Evolutionary conservation across 2,329 filamentous ascomycete species (phyloP).

Genomic region (Fusarium sp.): DNA sequence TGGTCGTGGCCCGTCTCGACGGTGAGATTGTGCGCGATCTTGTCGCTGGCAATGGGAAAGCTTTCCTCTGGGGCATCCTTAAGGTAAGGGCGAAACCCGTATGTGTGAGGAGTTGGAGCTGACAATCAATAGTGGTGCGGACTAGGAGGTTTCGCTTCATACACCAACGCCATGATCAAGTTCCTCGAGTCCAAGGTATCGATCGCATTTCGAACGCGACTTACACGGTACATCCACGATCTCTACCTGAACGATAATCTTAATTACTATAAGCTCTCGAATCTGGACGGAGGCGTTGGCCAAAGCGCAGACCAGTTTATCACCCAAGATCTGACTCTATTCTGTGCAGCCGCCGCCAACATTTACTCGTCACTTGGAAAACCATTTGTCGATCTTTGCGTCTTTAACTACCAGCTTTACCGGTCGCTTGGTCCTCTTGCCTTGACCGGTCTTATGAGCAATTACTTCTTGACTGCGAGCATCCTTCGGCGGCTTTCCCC

Average conservation of each 20-base stretch:
- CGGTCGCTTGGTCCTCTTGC: constrained; percentile 90
- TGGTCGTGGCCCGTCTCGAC: constrained; percentile 92
- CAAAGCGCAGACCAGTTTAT: constrained; percentile 97
- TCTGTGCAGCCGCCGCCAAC: constrained; percentile 91
- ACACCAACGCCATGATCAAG: constrained; percentile 99
- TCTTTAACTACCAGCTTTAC: constrained; percentile 98
- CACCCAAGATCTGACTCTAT: constrained; percentile 94
- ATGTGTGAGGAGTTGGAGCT: background rate
- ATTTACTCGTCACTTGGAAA: constrained; percentile 98
- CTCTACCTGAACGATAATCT: constrained; percentile 94
- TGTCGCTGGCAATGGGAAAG: constrained; percentile 91
- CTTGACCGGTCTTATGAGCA: constrained; percentile 85
- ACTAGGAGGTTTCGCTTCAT: constrained; percentile 91
- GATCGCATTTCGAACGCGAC: constrained; percentile 93
- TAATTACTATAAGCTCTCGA: constrained; percentile 95
- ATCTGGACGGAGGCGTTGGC: constrained; percentile 91
- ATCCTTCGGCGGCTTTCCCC: constrained; percentile 89
- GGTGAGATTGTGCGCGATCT: constrained; percentile 96
- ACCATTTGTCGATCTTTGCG: constrained; percentile 94
- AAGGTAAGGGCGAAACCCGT: constrained; percentile 65
- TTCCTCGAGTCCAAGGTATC: constrained; percentile 98
- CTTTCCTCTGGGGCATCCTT: constrained; percentile 87
- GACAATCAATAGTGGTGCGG: constrained; percentile 78
- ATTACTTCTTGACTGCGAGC: constrained; percentile 94
- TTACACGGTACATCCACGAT: constrained; percentile 97